Evolutionary conservation across 441 rosid genomes (phyloP), one percentile per base, ranked within the genome.

Genomic region (Erodium texanum): DNA sequence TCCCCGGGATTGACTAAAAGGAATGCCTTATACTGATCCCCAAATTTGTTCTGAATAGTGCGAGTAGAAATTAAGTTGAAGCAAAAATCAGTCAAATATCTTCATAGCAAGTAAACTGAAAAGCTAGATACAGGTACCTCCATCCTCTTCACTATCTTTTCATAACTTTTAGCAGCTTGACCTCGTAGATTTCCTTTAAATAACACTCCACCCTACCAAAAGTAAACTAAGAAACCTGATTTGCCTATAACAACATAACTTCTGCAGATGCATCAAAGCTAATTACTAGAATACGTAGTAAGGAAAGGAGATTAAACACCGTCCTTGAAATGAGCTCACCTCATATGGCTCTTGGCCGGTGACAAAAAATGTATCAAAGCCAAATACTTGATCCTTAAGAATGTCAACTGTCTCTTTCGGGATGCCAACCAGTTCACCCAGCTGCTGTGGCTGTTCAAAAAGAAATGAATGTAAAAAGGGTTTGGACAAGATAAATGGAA

Each of bases 151-250:
- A 85, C 65, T 74, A 89, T 83, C 82, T 93, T 93, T 77, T 90
- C 93, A 66, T 84, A 89, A 77, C 97, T 86, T 77, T 82, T 85
- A 61, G 92, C 86, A 68, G 97, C 80, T 76, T 84, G 78, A 20
- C 97, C 97, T 78, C 99, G 81, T 73, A 93, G 82, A 67, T 93
- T 93, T 67, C 99, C 99, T 83, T 89, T 93, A 79, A 93, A 90
- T 82, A 93, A 77, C 62, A 93, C 86, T 67, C 97, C 96, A 56
- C 88, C 93, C 99, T 90, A 71, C 62, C 74, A 79, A 74, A 77
- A 67, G 68, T 24, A 75, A 29, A 45, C 29, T n/a, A 62, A 48
- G 19, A 41, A 69, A 32, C 36, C 36, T 7, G 66, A 75, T 67
- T 56, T 32, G 16, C 59, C 24, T 32, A 23, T n/a, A 54, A 22